Percentiles rank a stretch among this genome's conserved stretches.
These are phyloP conservation scores for Xylaria sp. DNA, from an alignment of 2,329 filamentous ascomycete species.

Conservation along the genomic window DNA sequence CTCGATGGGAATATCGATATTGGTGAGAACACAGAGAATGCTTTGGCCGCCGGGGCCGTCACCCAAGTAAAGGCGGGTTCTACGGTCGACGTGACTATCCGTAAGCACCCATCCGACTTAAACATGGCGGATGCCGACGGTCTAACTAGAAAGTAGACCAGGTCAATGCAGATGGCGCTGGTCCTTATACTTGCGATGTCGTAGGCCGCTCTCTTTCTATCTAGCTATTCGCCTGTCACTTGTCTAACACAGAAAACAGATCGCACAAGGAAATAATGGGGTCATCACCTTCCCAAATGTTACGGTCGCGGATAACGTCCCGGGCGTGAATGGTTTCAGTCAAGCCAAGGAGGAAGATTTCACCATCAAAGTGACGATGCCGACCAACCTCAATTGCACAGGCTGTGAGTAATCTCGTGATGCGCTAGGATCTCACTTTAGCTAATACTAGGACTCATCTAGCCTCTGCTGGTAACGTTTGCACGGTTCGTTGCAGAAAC, in stretches of 20 bases:
- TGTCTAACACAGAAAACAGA: constrained; percentile 19
- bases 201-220: constrained; percentile 8
- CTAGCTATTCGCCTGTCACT: constrained; percentile 46
- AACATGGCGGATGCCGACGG: too few relatives aligned
- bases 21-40: constrained; percentile 65
- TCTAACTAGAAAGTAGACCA: constrained; percentile 53
- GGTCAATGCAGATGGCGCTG: constrained; percentile 65
- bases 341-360: constrained; percentile 67
- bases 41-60: constrained; percentile 57
- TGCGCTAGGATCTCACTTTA: background rate
- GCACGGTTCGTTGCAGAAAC: constrained; percentile 70
- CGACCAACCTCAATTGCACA: constrained; percentile 59
- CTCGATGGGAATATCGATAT: constrained; percentile 71
- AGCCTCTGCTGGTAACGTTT: constrained; percentile 67
- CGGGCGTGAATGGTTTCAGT: constrained; percentile 67
- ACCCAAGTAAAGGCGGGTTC: constrained; percentile 62
- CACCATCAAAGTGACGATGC: constrained; percentile 66
- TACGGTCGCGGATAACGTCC: constrained; percentile 68
- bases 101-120: constrained; percentile 18
- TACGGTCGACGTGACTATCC: constrained; percentile 59
- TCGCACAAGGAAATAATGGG: constrained; percentile 46
- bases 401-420: constrained; percentile 57
- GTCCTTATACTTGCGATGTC: constrained; percentile 64
- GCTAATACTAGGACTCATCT: background rate
- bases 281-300: constrained; percentile 60